Evolutionary conservation across 768 basidiomycete genomes (phyloP), one percentile per base, ranked within the genome.

Genomic region (Termitomyces sp.): DNA sequence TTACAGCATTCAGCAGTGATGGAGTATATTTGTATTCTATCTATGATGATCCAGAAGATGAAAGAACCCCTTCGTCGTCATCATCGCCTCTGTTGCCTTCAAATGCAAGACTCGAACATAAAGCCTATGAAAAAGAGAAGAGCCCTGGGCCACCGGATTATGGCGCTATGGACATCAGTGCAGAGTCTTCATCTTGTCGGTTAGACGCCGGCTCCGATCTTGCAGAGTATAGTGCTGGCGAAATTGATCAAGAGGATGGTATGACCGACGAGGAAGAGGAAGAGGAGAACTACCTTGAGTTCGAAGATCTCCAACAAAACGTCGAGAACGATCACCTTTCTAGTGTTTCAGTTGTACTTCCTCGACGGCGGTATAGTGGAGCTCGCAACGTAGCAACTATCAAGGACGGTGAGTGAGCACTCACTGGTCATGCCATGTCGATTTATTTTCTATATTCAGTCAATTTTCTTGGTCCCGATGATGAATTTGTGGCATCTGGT

Each of bases 331-430:
- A 59, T 17, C 61, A 61, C 21, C 63, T 73, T 43, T 66, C 66
- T 41, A 67, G 69, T 49, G 78, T 81, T 3, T 79, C 86, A 12
- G 69, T 84, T 39, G 70, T 94, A 47, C 70, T 80, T 59, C 91
- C 93, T 27, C 81, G 85, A 40, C 70, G 68, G 58, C 78, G 80
- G 16, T 95, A 79, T 69, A 66, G 68, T 39, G 93, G 93, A 14
- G 82, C 85, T 32, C 82, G 86, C 54, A 96, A 94, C 65, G 74
- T 89, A 1, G 84, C 84, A 59, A 96, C 94, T 0, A 80, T 92
- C 41, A 96, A 96, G 70, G 93, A 94, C 67, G 91, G 93, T 87
- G 60, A 64, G 85, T 66, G n/a, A 8, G 21, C 16, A 49, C 21
- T 21, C 52, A 27, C 28, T 43, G 23, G 39, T 40, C 56, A 37